A percentile compares a stretch with the other conserved stretches of the same genome.
Conservation (phyloP, 139 green algal species). For the Micractinium sp. region DNA sequence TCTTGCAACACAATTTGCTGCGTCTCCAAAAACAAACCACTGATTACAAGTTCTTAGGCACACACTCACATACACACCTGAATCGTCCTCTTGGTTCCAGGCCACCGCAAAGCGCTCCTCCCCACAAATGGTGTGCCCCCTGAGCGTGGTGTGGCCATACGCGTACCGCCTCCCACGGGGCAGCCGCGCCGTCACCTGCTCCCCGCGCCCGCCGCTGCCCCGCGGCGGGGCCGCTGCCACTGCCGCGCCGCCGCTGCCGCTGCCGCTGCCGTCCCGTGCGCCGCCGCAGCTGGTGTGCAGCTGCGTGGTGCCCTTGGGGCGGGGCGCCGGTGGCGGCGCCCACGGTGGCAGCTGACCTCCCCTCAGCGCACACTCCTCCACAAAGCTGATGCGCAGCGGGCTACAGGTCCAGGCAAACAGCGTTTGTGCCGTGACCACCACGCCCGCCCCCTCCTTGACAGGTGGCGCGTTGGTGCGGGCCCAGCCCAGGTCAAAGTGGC, state of each 20-base stretch:
- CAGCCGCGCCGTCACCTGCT: not conserved
- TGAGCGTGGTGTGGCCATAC: slow-evolving; percentile 45
- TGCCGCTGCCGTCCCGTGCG: not conserved
- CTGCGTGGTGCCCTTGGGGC: not conserved
- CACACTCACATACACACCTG: not conserved
- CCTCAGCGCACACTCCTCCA: slow-evolving; percentile 22
- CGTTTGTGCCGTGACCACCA: slow-evolving; percentile 41
- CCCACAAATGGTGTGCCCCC: slow-evolving; percentile 43
- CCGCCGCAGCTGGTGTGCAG: not conserved
- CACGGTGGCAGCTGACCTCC: slow-evolving; percentile 2
- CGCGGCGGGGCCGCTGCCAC: not conserved
- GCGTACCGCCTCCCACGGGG: slow-evolving; percentile 9
- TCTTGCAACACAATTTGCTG: no score
- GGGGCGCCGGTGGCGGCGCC: not conserved
- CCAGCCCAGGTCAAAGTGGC: slow-evolving; percentile 47
- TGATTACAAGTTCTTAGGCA: no score
- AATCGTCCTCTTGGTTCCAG: slow-evolving; percentile 38
- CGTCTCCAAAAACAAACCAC: no score
- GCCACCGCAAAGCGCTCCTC: slow-evolving; percentile 46
- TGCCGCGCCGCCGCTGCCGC: not conserved
- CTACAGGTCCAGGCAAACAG: slow-evolving; percentile 47
- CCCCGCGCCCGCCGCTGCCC: not conserved
- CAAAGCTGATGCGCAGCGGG: slow-evolving; percentile 42
- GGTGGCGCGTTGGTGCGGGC: slow-evolving; percentile 29
- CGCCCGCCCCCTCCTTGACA: slow-evolving; percentile 2